A percentile compares a stretch with the other conserved stretches of the same genome.
phyloP scores from a whole-genome alignment of 345 rosid species.

The Salix koriyanagi region DNA sequence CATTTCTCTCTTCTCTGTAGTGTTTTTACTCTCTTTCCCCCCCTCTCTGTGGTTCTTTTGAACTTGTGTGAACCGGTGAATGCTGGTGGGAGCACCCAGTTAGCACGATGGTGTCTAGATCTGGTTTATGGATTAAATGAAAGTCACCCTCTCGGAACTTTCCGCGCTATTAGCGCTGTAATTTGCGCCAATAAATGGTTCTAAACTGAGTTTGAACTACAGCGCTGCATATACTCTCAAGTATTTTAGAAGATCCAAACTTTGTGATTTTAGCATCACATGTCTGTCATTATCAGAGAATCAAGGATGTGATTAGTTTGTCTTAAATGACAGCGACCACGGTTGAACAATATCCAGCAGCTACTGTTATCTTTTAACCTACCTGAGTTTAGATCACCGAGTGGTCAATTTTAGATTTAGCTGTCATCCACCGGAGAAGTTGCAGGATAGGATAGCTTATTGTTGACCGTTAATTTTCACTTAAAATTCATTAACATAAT shows the following conservation, averaged over 20 bases:
- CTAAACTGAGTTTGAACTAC: neutral
- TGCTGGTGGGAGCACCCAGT: neutral
- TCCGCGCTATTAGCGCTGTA: constrained; percentile 3
- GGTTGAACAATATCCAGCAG: neutral
- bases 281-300: neutral
- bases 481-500: no score
- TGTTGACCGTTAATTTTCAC: no score
- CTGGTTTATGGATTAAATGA: neutral
- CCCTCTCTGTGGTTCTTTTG: neutral
- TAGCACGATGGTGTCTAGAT: neutral
- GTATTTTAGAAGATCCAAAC: neutral
- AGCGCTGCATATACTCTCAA: neutral
- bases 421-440: constrained; percentile 26
- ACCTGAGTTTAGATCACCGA: neutral
- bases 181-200: neutral
- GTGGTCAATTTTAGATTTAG: constrained; percentile 16
- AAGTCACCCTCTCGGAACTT: neutral
- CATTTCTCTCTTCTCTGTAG: neutral
- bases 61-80: neutral
- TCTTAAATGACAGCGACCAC: neutral
- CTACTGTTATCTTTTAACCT: neutral
- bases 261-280: neutral
- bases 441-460: constrained; percentile 47
- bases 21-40: no score
- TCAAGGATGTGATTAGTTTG: neutral